Base-by-base conservation (phyloP, 2,329 filamentous ascomycete species). In the Scedosporium boydii region DNA sequence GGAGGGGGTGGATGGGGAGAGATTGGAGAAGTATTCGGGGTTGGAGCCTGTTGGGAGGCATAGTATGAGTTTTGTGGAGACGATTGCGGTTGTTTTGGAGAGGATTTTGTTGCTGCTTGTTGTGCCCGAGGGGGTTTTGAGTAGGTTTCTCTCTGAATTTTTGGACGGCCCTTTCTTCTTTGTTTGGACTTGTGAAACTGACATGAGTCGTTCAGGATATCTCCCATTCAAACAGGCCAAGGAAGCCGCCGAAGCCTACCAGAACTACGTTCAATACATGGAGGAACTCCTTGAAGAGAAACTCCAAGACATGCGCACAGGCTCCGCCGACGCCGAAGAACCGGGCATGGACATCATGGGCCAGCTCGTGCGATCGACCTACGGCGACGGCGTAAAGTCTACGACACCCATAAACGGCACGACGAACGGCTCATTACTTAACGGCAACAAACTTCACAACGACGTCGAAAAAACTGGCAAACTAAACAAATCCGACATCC, bases 201-300 rank as follows among this genome's bases (percentile, higher is more conserved):
- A 23, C 51, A 2, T 29, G 59, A 26, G 3, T 48, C 18, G 23
- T 53, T 29, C 58, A 80, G 77, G 69, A 64, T 64, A 74, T 12
- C 70, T 83, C 6, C 85, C 85, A 0, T 77, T 82, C 66, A 75
- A 82, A 65, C 71, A 74, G 14, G 76, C 83, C 42, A 81, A 78
- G 62, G 71, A 75, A 18, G 82, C 86, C 0, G 75, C 80, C 26
- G 74, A 80, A 61, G 82, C 86, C 2, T 80, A 84, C 61, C 70
- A 73, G 4, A 87, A 91, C 72, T 91, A 87, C 77, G 75, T 80
- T 41, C 79, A 82, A 64, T 91, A 91, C 72, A 87, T 91, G 82
- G 77, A 83, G 56, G 86, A 90, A 68, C 80, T 91, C 53, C 80
- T 90, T 63, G 75, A 83, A 34, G 79, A 82, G 66, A 90, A 90